Percentiles rank a stretch among this genome's conserved stretches.
Evolutionary conservation across 306 rosid species (phyloP).

Genomic region (Rosa persica): DNA sequence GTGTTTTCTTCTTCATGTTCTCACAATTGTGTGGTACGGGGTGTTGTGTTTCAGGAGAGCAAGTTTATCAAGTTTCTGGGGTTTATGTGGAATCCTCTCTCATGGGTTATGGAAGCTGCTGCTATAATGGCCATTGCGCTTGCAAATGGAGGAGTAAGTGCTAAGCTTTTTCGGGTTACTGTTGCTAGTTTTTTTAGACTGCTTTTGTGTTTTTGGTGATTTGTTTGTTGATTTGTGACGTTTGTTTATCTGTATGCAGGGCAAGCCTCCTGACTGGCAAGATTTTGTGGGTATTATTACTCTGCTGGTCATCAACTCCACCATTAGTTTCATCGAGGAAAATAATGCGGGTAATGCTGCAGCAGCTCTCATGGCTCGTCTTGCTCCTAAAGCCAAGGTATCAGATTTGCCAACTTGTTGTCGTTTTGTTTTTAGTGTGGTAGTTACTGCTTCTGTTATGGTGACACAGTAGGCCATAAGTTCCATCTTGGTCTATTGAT

Average conservation of each 20-base stretch:
- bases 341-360: slow-evolving; percentile 99
- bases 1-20: slow-evolving; percentile 1
- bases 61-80: slow-evolving; percentile 87
- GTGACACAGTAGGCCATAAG: neutral
- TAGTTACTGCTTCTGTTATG: neutral
- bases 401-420: slow-evolving; percentile 10
- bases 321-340: slow-evolving; percentile 96
- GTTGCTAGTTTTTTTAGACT: slow-evolving; percentile 6
- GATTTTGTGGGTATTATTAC: slow-evolving; percentile 97
- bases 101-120: slow-evolving; percentile 99
- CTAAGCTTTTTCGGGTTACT: slow-evolving; percentile 16
- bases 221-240: neutral
- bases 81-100: slow-evolving; percentile 98
- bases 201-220: slow-evolving; percentile 8
- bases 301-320: slow-evolving; percentile 87
- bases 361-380: slow-evolving; percentile 98
- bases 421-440: neutral
- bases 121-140: slow-evolving; percentile 99
- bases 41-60: slow-evolving; percentile 67
- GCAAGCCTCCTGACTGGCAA: slow-evolving; percentile 97
- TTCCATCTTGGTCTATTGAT: neutral
- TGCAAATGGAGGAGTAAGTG: slow-evolving; percentile 95
- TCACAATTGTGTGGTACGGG: slow-evolving; percentile 29
- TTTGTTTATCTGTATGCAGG: slow-evolving; percentile 43
- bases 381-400: slow-evolving; percentile 99